Evolutionary conservation across 257 asterid species (phyloP).

Genomic region (Solanum piurae): DNA sequence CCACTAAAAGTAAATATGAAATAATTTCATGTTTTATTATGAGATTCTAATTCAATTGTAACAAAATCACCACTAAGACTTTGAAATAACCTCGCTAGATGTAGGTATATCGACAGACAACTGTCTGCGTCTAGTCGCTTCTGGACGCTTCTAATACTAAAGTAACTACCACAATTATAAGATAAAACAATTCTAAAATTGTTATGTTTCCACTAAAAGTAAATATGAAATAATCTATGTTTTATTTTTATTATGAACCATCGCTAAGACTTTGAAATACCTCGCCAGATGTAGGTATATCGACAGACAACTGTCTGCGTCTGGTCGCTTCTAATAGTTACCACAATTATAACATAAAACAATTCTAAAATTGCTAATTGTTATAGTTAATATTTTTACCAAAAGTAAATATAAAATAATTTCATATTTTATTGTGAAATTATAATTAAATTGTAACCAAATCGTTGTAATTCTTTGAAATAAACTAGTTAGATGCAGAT

Average conservation of each 20-base stretch:
- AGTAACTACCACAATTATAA: too few species aligned
- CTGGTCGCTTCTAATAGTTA: neutral
- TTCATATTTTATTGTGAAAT: neutral
- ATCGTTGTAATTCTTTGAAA: neutral
- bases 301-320: neutral
- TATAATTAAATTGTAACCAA: neutral
- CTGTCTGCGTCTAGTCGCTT: neutral
- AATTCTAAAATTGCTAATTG: neutral
- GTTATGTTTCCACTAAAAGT: too few species aligned
- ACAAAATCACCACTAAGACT: neutral
- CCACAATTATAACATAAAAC: neutral
- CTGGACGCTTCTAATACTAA: neutral
- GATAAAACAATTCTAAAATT: neutral
- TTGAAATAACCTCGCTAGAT: neutral
- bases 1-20: neutral
- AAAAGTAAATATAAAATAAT: neutral
- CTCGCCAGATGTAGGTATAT: too few species aligned
- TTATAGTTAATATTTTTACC: neutral
- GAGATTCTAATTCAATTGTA: neutral
- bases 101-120: neutral
- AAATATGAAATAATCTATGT: too few species aligned
- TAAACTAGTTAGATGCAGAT: too few species aligned
- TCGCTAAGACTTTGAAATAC: neutral
- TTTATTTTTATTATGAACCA: neutral
- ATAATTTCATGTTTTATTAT: neutral